Conservation (phyloP, 2,329 filamentous ascomycete genomes). For the Ceratocystis smalleyi region DNA sequence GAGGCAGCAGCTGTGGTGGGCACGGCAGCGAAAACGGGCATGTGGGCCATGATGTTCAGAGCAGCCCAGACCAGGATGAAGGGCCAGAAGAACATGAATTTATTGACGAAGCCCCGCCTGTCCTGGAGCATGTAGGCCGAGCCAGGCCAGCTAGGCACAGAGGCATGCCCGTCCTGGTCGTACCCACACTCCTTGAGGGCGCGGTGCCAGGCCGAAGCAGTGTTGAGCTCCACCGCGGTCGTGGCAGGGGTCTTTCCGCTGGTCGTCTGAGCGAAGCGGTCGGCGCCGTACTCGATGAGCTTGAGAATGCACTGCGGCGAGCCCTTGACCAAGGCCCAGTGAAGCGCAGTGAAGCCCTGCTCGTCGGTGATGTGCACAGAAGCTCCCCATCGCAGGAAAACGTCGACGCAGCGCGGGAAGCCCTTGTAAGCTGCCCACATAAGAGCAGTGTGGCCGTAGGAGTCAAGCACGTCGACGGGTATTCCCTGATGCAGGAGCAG, state of each 20-base stretch:
- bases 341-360: constrained; percentile 82
- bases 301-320: constrained; percentile 81
- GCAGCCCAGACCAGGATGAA: constrained; percentile 59
- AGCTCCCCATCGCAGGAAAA: constrained; percentile 88
- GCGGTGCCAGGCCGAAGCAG: constrained; percentile 62
- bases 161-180: constrained; percentile 58
- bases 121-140: constrained; percentile 62
- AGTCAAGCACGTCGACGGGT: constrained; percentile 78
- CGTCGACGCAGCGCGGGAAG: constrained; percentile 76
- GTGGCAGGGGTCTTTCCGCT: constrained; percentile 80
- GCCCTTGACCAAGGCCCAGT: constrained; percentile 94
- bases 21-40: constrained; percentile 61
- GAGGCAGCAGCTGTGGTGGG: constrained; percentile 51
- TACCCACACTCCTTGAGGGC: constrained; percentile 76
- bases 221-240: constrained; percentile 84
- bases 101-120: constrained; percentile 59
- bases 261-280: constrained; percentile 76
- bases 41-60: constrained; percentile 55
- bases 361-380: constrained; percentile 84
- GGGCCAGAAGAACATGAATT: constrained; percentile 82
- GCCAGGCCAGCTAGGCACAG: constrained; percentile 53
- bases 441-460: constrained; percentile 78
- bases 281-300: constrained; percentile 85
- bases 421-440: constrained; percentile 99
- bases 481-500: constrained; percentile 90